These are phyloP conservation scores for Colletotrichum sp. DNA, from an alignment of 2,329 filamentous ascomycete species.

Conservation along the genomic window DNA sequence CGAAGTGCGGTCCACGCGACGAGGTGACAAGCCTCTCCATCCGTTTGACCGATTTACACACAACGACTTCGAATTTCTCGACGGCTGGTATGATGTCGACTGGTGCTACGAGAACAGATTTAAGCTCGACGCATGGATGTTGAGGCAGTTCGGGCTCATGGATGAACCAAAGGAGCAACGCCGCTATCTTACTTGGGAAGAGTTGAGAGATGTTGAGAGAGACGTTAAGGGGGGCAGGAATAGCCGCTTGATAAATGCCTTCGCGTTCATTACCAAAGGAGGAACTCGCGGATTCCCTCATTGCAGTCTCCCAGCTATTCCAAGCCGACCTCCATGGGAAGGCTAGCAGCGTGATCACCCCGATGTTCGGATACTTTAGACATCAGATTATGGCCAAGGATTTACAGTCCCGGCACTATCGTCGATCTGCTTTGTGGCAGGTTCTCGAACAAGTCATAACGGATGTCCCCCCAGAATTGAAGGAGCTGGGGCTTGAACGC, in stretches of 20 bases:
- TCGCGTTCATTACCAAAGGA: background rate
- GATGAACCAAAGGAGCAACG: background rate
- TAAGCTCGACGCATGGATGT: background rate
- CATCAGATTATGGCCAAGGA: background rate
- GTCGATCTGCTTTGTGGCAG: no score
- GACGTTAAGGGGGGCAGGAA: background rate
- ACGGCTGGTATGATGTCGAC: background rate
- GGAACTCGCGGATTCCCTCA: background rate
- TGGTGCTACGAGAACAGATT: background rate
- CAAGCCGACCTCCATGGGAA: background rate
- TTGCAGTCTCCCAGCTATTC: background rate
- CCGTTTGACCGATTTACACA: background rate
- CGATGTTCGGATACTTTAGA: background rate
- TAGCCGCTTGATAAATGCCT: rapidly evolving
- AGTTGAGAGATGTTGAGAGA: background rate
- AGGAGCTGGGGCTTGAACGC: no score
- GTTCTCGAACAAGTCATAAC: no score
- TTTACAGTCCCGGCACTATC: no score
- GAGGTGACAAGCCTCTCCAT: background rate
- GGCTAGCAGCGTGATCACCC: background rate
- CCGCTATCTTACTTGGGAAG: background rate
- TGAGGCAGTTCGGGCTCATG: background rate
- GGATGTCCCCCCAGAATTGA: no score
- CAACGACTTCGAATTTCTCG: background rate
- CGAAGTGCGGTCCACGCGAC: background rate